Conservation (phyloP, 345 rosid species). For the Sisymbrium irio region DNA sequence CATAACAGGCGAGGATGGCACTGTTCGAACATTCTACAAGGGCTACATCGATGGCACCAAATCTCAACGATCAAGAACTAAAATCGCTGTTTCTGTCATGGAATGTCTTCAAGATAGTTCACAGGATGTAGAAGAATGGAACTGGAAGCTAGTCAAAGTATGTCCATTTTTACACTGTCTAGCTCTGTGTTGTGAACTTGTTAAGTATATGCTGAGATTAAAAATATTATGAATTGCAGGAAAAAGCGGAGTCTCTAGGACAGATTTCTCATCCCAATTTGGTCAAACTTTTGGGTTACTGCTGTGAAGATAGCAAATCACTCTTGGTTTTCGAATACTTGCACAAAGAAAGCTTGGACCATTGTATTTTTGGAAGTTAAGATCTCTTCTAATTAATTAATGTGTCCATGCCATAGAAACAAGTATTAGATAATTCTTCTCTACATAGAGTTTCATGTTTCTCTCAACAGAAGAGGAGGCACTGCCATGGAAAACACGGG, state of each 20-base stretch:
- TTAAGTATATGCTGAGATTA: neutral
- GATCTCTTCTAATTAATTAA: neutral
- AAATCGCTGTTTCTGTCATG: slow-evolving; percentile 15
- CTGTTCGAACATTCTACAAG: neutral
- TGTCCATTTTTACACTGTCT: neutral
- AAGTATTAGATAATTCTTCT: neutral
- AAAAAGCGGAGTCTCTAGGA: neutral
- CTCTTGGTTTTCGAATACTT: slow-evolving; percentile 9
- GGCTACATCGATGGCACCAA: slow-evolving; percentile 12
- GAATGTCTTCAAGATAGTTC: neutral
- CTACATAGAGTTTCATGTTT: slow-evolving; percentile 4
- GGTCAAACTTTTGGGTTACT: slow-evolving; percentile 12
- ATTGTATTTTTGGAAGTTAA: slow-evolving; percentile 7
- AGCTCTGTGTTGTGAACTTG: neutral
- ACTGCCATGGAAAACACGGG: slow-evolving; percentile 16
- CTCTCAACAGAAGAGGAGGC: slow-evolving; percentile 1
- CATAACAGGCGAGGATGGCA: neutral
- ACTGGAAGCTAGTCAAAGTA: slow-evolving; percentile 4
- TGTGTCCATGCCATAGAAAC: neutral
- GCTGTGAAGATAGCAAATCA: neutral
- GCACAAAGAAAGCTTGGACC: neutral
- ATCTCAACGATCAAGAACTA: slow-evolving; percentile 3
- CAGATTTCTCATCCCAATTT: neutral
- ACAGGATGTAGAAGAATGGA: neutral
- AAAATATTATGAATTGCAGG: neutral